A percentile compares a stretch with the other conserved stretches of the same genome.
Conservation (phyloP, 2,329 filamentous ascomycete species). For the Mycosphaerelloides madeirae region DNA sequence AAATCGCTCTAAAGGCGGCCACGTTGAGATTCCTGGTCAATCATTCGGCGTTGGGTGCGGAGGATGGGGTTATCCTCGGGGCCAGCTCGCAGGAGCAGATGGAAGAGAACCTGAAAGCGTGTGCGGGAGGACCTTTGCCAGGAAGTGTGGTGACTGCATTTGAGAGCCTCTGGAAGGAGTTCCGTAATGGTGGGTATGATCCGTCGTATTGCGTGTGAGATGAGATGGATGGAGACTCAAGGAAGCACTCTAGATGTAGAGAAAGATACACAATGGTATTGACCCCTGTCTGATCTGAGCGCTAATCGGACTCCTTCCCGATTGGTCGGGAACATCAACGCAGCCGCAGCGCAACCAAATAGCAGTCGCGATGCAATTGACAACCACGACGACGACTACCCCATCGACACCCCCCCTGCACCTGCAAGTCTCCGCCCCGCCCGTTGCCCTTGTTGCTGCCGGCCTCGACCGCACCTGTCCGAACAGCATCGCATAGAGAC, state of each 20-base stretch:
- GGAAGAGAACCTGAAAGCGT: conserved; percentile 28
- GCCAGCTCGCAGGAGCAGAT: conserved; percentile 31
- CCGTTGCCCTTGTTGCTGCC: not conserved
- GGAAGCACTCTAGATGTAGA: too few relatives aligned
- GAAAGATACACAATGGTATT: too few relatives aligned
- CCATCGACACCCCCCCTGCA: not conserved
- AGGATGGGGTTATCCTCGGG: conserved; percentile 39
- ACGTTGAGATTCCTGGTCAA: conserved; percentile 45
- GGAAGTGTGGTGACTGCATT: conserved; percentile 20
- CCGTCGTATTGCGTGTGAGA: conserved; percentile 14
- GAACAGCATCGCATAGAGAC: not conserved
- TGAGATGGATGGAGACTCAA: too few relatives aligned
- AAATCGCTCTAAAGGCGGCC: conserved; percentile 39
- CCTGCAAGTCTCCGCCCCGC: not conserved
- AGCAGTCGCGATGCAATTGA: too few relatives aligned
- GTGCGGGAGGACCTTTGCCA: conserved; percentile 25
- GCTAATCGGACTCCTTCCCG: too few relatives aligned
- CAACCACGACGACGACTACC: too few relatives aligned
- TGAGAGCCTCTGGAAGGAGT: conserved; percentile 19
- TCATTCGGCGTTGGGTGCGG: conserved; percentile 37
- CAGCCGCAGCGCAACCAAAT: not conserved
- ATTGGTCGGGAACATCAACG: too few relatives aligned
- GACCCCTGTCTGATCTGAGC: too few relatives aligned
- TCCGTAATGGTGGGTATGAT: conserved; percentile 16
- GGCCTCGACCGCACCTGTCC: not conserved